Base-by-base conservation (phyloP, 371 early-diverging fungal genomes). In the Mucor plumbeus region DNA sequence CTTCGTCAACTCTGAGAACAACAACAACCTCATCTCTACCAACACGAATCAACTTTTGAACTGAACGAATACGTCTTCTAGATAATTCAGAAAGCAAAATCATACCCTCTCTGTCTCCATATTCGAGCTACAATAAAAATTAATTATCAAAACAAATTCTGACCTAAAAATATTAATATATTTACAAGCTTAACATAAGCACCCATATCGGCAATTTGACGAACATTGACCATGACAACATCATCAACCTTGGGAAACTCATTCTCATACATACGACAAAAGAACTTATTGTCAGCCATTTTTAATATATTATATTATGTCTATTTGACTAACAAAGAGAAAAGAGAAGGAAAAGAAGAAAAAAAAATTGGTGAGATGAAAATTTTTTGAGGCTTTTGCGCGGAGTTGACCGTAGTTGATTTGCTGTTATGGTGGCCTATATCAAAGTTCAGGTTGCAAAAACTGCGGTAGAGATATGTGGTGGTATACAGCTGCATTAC, bases 161-260 rank as follows among this genome's bases (percentile, higher is more conserved):
- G 41, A 17, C 26, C 34, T 10, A 5, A 56, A 34, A 14, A n/a
- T 7, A 1, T 14, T 31, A 17, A 35, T 34, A 31, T 21, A 15
- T 71, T 74, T 75, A 95, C 89, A 65, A 99, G 88, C 74, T 94
- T 91, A 48, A 99, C 97, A 78, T 98, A 97, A 59, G 99, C 98
- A 50, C 99, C 99, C 89, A 99, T 94, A 72, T 98, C 98, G 55
- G 95, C 95, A 78, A 99, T 97, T 76, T 96, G 94, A 63, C 93
- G 91, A 65, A 99, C 98, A 76, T 94, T 98, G 71, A 97, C 99
- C 92, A 99, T 97, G 67, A 99, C 99, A 63, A 98, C 89, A 71
- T 98, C 96, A 66, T 99, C 99, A 62, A 96, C 95, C 81, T 97
- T 94, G 48, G 99, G 99, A 85, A 91, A 99, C 74, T 90, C 88